phyloP scores from a whole-genome alignment of 345 rosid species.

The Citrus inodora region DNA sequence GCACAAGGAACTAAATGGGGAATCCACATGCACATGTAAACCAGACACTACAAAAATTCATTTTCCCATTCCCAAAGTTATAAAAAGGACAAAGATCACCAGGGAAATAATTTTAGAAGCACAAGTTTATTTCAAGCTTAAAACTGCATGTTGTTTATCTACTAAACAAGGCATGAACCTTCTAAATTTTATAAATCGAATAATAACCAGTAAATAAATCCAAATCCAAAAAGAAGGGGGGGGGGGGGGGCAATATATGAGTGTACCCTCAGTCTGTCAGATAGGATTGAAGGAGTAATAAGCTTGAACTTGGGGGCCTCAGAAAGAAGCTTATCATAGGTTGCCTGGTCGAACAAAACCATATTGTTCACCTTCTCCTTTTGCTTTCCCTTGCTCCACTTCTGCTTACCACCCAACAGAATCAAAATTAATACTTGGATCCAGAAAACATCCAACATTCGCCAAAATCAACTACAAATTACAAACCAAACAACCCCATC shows the following conservation, averaged over 20 bases:
- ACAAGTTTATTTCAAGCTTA: not conserved
- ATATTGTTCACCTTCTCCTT: constrained; percentile 63
- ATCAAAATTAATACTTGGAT: too few relatives aligned
- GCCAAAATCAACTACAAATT: not conserved
- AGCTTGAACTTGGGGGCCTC: constrained; percentile 53
- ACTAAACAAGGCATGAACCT: not conserved
- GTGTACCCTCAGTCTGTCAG: constrained; percentile 53
- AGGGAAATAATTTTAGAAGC: not conserved
- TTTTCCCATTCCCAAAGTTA: not conserved
- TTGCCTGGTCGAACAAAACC: constrained; percentile 52
- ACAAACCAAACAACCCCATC: not conserved
- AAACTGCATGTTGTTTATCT: not conserved
- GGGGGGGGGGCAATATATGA: not conserved
- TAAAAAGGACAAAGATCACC: not conserved
- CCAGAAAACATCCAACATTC: not conserved
- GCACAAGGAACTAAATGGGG: not conserved
- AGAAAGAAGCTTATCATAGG: constrained; percentile 45
- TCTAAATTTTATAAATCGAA: not conserved
- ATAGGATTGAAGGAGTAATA: constrained; percentile 43
- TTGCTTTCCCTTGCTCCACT: constrained; percentile 56
- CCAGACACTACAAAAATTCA: not conserved
- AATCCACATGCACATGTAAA: not conserved
- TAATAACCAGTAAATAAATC: not conserved
- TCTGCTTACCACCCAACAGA: constrained; percentile 18
- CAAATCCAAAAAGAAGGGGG: too few relatives aligned